Evolutionary conservation across 2,329 filamentous ascomycete species (phyloP), one percentile per base, ranked within the genome.

Genomic region (Sclerotinia minor): DNA sequence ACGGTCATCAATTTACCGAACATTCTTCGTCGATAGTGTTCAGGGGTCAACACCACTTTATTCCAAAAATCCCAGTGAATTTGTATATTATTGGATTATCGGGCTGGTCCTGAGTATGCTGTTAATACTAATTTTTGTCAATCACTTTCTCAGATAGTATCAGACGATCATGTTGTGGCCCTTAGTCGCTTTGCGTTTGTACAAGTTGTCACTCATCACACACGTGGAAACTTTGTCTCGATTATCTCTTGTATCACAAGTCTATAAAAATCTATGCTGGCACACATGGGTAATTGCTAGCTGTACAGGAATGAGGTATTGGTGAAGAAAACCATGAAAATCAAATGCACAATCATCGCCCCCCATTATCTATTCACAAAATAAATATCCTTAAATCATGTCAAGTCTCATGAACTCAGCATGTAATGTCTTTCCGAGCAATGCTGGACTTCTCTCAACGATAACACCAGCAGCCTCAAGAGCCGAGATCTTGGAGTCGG

Each of bases 401-500:
- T 99, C 95, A 73, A 92, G 88, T 85, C 93, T 92, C 80, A 98
- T 92, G 79, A 99, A 99, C 84, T 98, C 92, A 72, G 92, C 90
- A 79, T 96, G 92, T 77, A 99, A 85, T 70, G 93, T 90, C 87
- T 97, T 97, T 80, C 95, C 95, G 76, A 99, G 87, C 75, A 88
- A 82, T 74, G 95, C 95, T 72, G 95, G 94, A 77, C 92, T 96
- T 81, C 92, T 90, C 89, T 98, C 94, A 74, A 99, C 95, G 76
- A 97, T 87, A 76, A 98, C 95, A 80, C 95, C 95, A 71, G 95
- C 95, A 72, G 87, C 86, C 85, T 98, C 91, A 70, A 99, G 89
- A 71, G 95, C 95, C 77, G 89, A 85, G 82, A 99, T 99, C 90
- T 99, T 99, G 79, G 92, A 96, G 83, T 98, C 93, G 73, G 95